Evolutionary conservation across 768 basidiomycete species (phyloP), one percentile per base, ranked within the genome.

Genomic region (Tulasnella sp.): DNA sequence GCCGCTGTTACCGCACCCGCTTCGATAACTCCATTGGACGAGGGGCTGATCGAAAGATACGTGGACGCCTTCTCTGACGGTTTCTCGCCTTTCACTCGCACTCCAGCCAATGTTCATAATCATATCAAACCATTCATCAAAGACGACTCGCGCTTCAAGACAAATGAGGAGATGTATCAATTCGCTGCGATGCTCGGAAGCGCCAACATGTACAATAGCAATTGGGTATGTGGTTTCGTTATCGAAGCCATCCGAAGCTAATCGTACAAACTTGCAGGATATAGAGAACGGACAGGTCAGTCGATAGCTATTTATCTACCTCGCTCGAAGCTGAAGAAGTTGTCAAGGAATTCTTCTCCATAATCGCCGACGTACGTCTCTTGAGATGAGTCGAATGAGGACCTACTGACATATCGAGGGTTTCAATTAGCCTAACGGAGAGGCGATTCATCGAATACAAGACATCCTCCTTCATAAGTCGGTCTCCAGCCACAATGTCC

Each of bases 401-500:
- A 25, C 78, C 29, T 75, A 39, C 31, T 67, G 54, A 58, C 5
- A 31, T 75, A 88, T 88, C 42, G 49, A 49, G 4, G 4, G 3
- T 40, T 29, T 37, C 17, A 14, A 25, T 67, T 58, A 74, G 73
- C 64, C 73, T 6, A 17, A 42, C n/a, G 85, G 85, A 72, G 88
- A 88, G 52, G 87, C 87, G 12, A 80, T 89, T 39, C 82, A 84
- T 6, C 86, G 88, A 39, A 82, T 91, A 29, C 80, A 80, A 3
- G 87, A 89, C 54, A 82, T 90, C 49, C 79, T 91, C 19, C 80
- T 80, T 6, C 89, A 86, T 85, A 80, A 83, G 0, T 78, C 80
- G 1, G 85, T 91, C 37, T 84, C 85, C 12, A 79, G 81, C 2
- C 75, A 77, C 11, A 84, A 85, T 2, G 87, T 84, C 42, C 82